A percentile compares a stretch with the other conserved stretches of the same genome.
Evolutionary conservation across 106 monocot species (phyloP).

Genomic region (Dendrobium catenatum): DNA sequence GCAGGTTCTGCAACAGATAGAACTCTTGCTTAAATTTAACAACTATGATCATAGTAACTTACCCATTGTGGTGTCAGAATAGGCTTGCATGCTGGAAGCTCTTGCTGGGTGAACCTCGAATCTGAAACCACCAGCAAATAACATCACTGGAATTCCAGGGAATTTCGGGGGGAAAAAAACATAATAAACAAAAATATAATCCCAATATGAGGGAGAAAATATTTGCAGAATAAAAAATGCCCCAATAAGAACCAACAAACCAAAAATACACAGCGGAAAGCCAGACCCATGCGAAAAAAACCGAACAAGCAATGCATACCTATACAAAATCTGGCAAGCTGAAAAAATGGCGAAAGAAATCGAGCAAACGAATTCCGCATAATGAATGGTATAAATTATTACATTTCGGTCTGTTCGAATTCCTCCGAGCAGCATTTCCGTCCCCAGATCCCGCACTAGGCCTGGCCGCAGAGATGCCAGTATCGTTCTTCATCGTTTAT

Average conservation of each 20-base stretch:
- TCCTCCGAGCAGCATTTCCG: not conserved
- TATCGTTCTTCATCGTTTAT: not conserved
- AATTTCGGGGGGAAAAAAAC: no score
- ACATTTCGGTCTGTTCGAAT: slow-evolving; percentile 31
- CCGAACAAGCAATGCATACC: no score
- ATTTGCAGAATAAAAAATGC: no score
- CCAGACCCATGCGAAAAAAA: no score
- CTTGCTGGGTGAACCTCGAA: slow-evolving; percentile 83
- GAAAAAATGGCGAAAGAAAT: no score
- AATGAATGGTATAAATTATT: not conserved
- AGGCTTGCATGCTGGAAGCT: slow-evolving; percentile 90
- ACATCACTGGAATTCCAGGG: not conserved
- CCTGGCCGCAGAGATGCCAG: not conserved
- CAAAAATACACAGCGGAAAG: no score
- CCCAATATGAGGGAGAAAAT: no score
- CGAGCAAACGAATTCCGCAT: no score
- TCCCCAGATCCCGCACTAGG: not conserved
- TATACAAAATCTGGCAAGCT: no score
- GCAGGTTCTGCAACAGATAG: not conserved
- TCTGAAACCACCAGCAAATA: slow-evolving; percentile 27
- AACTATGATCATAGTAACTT: no score
- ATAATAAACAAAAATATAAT: not conserved
- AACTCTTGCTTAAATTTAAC: no score
- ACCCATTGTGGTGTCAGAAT: slow-evolving; percentile 82
- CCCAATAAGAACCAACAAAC: no score